Base-by-base conservation (phyloP, 441 rosid species). In the Adansonia madagascariensis region DNA sequence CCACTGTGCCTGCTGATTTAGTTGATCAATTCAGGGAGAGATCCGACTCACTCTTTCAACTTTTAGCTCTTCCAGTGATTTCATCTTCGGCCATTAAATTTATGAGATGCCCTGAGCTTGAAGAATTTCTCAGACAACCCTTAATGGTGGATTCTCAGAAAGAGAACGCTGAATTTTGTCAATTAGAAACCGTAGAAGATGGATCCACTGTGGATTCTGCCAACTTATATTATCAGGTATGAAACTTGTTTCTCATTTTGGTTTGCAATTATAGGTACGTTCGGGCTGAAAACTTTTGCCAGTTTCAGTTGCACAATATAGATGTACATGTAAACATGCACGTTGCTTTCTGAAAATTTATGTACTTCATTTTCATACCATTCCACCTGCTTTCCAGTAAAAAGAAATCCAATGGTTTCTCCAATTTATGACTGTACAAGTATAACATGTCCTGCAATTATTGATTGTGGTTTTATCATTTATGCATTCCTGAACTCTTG, bases 221-320 rank as follows among this genome's bases (percentile, higher is more conserved):
- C 63, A 84, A 78, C 56, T 81, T 89, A 75, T 95, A 92, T 83
- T 86, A 89, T 75, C 93, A 94, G 98, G 98, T 95, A 52, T 39
- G 55, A 35, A 41, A 14, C 41, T 64, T 75, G 11, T 55, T 75
- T 49, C 46, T 39, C 12, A 63, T 27, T 63, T 50, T 31, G 50
- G 71, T 18, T 55, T 71, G 50, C 35, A 12, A 11, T 35, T 55
- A 55, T 22, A 41, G 46, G 52, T 53, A 24, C 35, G 20, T 62
- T 31, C 35, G 7, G n/a, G n/a, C 18, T 14, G 64, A 12, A 62
- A 31, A 6, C 1, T 46, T 67, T 46, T 67, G 18, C 56, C 55
- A 10, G 39, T 46, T 20, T 46, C 56, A 67, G 72, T 67, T 67
- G 56, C 72, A 18, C 18, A 4, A 20, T 11, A 24, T 44, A 4